Evolutionary conservation across 306 rosid genomes (phyloP).

Genomic region (Casuarina equisetifolia): DNA sequence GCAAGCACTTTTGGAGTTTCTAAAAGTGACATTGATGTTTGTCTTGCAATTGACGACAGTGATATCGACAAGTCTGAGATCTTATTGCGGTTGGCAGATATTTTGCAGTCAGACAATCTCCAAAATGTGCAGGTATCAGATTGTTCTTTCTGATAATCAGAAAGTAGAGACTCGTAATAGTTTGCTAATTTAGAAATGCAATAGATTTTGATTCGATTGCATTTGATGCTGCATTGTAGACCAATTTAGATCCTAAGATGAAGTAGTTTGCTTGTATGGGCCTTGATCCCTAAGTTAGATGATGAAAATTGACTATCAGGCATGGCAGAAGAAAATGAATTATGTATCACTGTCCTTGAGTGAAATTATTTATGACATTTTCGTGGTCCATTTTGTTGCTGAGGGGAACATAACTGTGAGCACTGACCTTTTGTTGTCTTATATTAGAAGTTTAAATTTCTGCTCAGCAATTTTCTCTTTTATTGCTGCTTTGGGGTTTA

Average conservation of each 20-base stretch:
- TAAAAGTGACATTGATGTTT: conserved; percentile 88
- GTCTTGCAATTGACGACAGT: conserved; percentile 74
- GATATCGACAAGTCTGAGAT: conserved; percentile 77
- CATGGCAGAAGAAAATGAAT: conserved; percentile 1
- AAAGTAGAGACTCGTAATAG: not conserved
- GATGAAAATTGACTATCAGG: not conserved
- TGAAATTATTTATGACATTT: not conserved
- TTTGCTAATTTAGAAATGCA: not conserved
- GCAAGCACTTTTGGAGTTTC: conserved; percentile 94
- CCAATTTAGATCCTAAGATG: conserved; percentile 3
- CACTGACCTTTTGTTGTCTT: not conserved
- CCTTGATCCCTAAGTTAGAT: conserved; percentile 6
- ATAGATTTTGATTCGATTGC: not conserved
- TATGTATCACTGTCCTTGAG: not conserved
- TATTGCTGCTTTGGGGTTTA: not conserved
- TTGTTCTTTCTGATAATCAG: conserved; percentile 21
- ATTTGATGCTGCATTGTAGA: conserved; percentile 13
- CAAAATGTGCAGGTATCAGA: conserved; percentile 88
- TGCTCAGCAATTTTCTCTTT: not conserved
- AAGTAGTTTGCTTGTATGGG: conserved; percentile 8
- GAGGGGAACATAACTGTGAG: not conserved
- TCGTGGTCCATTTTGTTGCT: not conserved
- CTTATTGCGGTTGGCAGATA: conserved; percentile 74
- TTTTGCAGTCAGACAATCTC: conserved; percentile 71
- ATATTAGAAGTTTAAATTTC: not conserved